Base-by-base conservation (phyloP, 345 rosid genomes). In the Corchorus olitorius region DNA sequence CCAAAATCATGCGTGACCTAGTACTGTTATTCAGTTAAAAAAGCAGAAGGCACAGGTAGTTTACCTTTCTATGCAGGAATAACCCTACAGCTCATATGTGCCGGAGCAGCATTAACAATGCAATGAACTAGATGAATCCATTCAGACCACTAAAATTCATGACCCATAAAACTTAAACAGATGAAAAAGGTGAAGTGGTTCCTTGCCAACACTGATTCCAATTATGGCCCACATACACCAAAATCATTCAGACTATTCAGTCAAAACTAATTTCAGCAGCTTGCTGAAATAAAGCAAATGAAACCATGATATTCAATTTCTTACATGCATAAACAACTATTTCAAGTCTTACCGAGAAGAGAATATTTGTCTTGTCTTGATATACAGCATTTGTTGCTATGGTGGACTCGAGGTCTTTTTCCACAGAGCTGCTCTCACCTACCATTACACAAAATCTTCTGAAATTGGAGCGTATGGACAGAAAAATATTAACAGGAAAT, bases 371-470 rank as follows among this genome's bases (percentile, higher is more conserved):
- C 91, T 96, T 96, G 91, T 96, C 99, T 83, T 96, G 99, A 89
- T 93, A 96, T 33, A 96, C 99, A 76, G 98, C 99, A 87, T 96
- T 92, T 67, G 92, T 85, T 72, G 98, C 85, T 65, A 85, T 73
- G 22, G 91, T 79, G 64, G 92, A 79, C 75, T 87, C 87, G 11
- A 93, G 86, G 80, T 89, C 97, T 86, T 96, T 96, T 77, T 85
- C 97, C 84, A 91, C 99, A 8, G 99, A 96, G 86, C 87, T 86
- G 89, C 98, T 96, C 88, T 96, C 99, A 76, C 99, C 99, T 96
- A 83, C 77, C 76, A 82, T 65, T 58, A 78, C 59, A 75, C 75
- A 53, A 72, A 80, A 82, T 17, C 50, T 65, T 77, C 49, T 43
- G 58, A 73, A 72, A 48, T 59, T 59, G 19, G 43, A 27, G 4